A percentile compares a stretch with the other conserved stretches of the same genome.
phyloP scores from a whole-genome alignment of 352 stramenopile species.

The Phytopythium boreale region DNA sequence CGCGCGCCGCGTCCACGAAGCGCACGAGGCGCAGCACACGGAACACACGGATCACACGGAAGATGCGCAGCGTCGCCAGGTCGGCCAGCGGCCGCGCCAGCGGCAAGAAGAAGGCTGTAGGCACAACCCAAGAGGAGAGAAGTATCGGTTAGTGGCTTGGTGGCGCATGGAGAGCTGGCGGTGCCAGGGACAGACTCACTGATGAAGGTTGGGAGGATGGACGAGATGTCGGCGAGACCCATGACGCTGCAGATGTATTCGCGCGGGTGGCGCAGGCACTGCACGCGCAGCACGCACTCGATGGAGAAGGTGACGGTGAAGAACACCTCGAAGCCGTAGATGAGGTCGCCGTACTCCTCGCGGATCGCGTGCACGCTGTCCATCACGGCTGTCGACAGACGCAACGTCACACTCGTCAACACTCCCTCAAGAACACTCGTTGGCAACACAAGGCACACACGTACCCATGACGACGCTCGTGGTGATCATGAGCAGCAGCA shows the following conservation, averaged over 20 bases:
- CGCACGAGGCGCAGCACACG: slow-evolving; percentile 65
- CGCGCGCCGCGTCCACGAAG: slow-evolving; percentile 65
- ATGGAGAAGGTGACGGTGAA: slow-evolving; percentile 84
- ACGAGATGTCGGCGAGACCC: slow-evolving; percentile 74
- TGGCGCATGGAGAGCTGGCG: neutral
- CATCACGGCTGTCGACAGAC: slow-evolving; percentile 37
- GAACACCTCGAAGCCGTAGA: slow-evolving; percentile 75
- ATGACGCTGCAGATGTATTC: slow-evolving; percentile 68
- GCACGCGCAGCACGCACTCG: slow-evolving; percentile 69
- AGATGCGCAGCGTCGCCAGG: slow-evolving; percentile 69
- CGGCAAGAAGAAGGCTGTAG: slow-evolving; percentile 46
- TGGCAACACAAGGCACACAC: slow-evolving; percentile 11
- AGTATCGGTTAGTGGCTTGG: neutral
- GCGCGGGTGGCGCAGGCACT: slow-evolving; percentile 60
- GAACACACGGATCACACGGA: slow-evolving; percentile 78
- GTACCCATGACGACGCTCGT: slow-evolving; percentile 64
- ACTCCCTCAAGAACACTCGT: neutral
- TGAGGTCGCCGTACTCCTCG: slow-evolving; percentile 63
- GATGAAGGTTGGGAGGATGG: slow-evolving; percentile 67
- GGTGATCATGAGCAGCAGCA: slow-evolving; percentile 70
- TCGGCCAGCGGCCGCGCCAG: slow-evolving; percentile 56
- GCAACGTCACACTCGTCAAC: slow-evolving; percentile 3
- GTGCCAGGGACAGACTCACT: slow-evolving; percentile 16
- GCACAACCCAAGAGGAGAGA: neutral
- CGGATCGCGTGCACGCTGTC: slow-evolving; percentile 68